These are phyloP conservation scores for Debaryomyces prosopidis DNA, from an alignment of 805 yeast genomes.

Conservation along the genomic window DNA sequence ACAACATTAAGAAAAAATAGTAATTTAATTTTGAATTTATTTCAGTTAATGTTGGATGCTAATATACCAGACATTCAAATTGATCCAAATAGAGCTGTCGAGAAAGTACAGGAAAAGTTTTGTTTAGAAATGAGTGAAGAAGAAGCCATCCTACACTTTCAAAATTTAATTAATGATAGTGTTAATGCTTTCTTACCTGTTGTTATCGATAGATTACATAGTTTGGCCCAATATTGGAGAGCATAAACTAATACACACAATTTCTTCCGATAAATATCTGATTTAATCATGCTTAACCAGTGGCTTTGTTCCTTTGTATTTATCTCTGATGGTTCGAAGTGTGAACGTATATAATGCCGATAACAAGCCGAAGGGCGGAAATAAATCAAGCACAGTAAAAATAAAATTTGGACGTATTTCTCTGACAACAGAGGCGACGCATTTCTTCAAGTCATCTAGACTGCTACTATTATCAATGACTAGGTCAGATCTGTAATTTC, in stretches of 20 bases:
- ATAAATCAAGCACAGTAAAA: conserved; percentile 20
- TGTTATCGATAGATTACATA: conserved; percentile 92
- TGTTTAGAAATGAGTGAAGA: conserved; percentile 92
- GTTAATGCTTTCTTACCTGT: conserved; percentile 92
- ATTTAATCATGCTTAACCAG: conserved; percentile 3
- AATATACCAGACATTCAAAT: conserved; percentile 85
- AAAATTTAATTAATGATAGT: conserved; percentile 88
- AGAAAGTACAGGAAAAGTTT: conserved; percentile 91
- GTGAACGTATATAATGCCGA: conserved; percentile 23
- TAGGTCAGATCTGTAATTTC: conserved; percentile 60
- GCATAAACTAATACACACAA: conserved; percentile 44
- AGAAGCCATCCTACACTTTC: conserved; percentile 94
- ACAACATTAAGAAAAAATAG: conserved; percentile 88
- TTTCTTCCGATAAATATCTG: neutral
- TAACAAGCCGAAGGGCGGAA: conserved; percentile 27
- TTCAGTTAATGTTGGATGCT: conserved; percentile 92
- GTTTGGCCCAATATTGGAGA: conserved; percentile 97
- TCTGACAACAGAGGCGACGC: conserved; percentile 21
- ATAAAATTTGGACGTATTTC: conserved; percentile 26
- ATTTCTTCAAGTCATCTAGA: conserved; percentile 20
- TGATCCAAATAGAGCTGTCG: conserved; percentile 84
- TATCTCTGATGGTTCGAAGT: conserved; percentile 17
- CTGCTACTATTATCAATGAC: conserved; percentile 61
- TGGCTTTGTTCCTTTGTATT: conserved; percentile 15
- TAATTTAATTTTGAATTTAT: conserved; percentile 83